These are phyloP conservation scores for Klebsormidium nitens DNA, from an alignment of 139 green algal species.

Conservation along the genomic window DNA sequence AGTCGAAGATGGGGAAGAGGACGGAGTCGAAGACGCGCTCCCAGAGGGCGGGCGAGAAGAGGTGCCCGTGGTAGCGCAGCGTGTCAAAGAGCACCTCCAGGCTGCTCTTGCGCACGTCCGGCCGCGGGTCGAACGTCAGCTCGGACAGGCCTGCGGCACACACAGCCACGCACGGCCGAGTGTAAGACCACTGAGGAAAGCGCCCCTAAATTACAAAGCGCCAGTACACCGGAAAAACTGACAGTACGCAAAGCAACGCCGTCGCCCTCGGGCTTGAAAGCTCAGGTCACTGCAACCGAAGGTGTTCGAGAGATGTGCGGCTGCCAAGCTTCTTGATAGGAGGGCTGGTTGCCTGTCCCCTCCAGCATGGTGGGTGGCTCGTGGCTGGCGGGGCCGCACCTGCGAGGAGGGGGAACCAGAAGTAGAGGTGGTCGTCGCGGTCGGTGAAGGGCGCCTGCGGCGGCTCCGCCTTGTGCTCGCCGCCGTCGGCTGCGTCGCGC, in stretches of 20 bases:
- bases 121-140: conserved; percentile 91
- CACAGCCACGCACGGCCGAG: too few relatives aligned
- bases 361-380: too few relatives aligned
- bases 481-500: neutral
- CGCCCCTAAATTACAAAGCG: too few relatives aligned
- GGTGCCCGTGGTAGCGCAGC: conserved; percentile 83
- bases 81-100: conserved; percentile 86
- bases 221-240: too few relatives aligned
- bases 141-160: conserved; percentile 72
- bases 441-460: conserved; percentile 56
- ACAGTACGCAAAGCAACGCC: too few relatives aligned
- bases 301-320: neutral
- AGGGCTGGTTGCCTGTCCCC: too few relatives aligned
- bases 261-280: too few relatives aligned
- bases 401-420: conserved; percentile 98
- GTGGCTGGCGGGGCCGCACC: conserved; percentile 7
- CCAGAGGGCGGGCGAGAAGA: conserved; percentile 90
- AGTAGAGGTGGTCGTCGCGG: conserved; percentile 92
- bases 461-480: neutral
- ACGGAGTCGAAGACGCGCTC: conserved; percentile 86
- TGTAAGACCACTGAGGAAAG: too few relatives aligned
- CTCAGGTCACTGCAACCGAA: neutral
- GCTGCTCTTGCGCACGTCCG: conserved; percentile 69
- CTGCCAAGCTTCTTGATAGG: neutral
- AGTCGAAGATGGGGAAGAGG: conserved; percentile 97